phyloP scores from a whole-genome alignment of 805 yeast genomes.

The Kuraishia floccosa region DNA sequence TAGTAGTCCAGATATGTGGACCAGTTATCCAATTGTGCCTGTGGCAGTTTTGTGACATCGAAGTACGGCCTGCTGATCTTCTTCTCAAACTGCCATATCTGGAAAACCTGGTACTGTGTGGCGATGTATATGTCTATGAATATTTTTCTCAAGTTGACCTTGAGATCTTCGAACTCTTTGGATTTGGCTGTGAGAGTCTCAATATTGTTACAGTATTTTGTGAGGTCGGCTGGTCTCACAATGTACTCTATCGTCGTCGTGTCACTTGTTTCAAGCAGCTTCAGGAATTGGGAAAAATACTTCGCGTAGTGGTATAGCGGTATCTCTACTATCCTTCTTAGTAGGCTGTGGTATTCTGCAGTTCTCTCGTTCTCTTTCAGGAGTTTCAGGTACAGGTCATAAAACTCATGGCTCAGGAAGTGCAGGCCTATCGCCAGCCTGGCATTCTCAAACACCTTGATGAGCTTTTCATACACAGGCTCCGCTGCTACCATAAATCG shows the following conservation, averaged over 20 bases:
- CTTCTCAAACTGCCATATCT: conserved; percentile 38
- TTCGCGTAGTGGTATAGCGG: conserved; percentile 44
- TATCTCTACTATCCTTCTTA: conserved; percentile 39
- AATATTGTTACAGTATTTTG: conserved; percentile 9
- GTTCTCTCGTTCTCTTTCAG: conserved; percentile 15
- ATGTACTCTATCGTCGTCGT: conserved; percentile 14
- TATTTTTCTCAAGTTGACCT: conserved; percentile 29
- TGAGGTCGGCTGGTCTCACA: conserved; percentile 12
- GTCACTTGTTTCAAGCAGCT: conserved; percentile 21
- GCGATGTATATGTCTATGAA: conserved; percentile 43
- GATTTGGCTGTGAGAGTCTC: conserved; percentile 7
- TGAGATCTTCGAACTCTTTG: conserved; percentile 12
- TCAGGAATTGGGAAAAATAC: conserved; percentile 27
- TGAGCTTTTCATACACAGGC: conserved; percentile 18
- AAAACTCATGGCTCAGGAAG: conserved; percentile 38
- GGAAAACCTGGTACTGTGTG: conserved; percentile 40
- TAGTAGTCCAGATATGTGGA: conserved; percentile 42
- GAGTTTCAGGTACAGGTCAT: conserved; percentile 35
- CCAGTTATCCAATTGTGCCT: conserved; percentile 47
- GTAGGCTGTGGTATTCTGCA: conserved; percentile 25
- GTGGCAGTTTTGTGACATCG: conserved; percentile 17
- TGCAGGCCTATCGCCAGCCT: conserved; percentile 39
- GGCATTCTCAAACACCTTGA: conserved; percentile 31
- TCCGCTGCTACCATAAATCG: conserved; percentile 22
- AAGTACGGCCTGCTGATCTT: conserved; percentile 24